Conservation (phyloP, 129 eudicot genomes). For the Arctium minus region DNA sequence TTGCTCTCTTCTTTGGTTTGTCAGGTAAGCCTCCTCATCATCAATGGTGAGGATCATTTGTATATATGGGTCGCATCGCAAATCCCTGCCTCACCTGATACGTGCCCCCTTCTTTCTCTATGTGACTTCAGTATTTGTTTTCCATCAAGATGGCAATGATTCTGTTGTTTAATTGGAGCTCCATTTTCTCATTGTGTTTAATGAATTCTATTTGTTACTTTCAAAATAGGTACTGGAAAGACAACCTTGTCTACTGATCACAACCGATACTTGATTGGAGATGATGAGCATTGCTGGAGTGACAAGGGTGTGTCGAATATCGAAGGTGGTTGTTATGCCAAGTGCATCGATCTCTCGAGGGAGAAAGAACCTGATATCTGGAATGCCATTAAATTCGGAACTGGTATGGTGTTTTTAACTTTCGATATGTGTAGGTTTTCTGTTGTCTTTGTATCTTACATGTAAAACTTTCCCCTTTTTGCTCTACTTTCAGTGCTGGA, state of each 20-base stretch:
- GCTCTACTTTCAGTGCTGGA: slow-evolving; percentile 54
- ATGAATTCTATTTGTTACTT: not conserved
- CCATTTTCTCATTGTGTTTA: not conserved
- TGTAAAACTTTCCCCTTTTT: not conserved
- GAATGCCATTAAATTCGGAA: slow-evolving; percentile 96
- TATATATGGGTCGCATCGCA: slow-evolving; percentile 31
- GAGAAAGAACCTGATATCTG: slow-evolving; percentile 98
- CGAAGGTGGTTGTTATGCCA: slow-evolving; percentile 99
- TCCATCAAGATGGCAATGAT: not conserved
- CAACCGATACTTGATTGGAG: slow-evolving; percentile 86
- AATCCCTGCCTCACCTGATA: slow-evolving; percentile 27
- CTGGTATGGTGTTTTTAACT: slow-evolving; percentile 46
- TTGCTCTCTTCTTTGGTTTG: slow-evolving; percentile 97
- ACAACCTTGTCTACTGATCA: slow-evolving; percentile 98
- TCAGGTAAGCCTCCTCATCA: slow-evolving; percentile 63
- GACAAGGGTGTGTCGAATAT: slow-evolving; percentile 89
- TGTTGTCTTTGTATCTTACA: not conserved
- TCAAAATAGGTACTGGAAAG: slow-evolving; percentile 77
- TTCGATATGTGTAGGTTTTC: not conserved
- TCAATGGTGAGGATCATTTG: slow-evolving; percentile 32
- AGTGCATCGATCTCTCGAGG: slow-evolving; percentile 86
- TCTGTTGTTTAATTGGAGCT: not conserved
- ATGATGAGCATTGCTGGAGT: slow-evolving; percentile 97
- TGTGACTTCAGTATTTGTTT: slow-evolving; percentile 3
- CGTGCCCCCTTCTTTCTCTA: slow-evolving; percentile 11